These are phyloP conservation scores for Asclepias syriaca DNA, from an alignment of 257 asterid species.

Conservation along the genomic window DNA sequence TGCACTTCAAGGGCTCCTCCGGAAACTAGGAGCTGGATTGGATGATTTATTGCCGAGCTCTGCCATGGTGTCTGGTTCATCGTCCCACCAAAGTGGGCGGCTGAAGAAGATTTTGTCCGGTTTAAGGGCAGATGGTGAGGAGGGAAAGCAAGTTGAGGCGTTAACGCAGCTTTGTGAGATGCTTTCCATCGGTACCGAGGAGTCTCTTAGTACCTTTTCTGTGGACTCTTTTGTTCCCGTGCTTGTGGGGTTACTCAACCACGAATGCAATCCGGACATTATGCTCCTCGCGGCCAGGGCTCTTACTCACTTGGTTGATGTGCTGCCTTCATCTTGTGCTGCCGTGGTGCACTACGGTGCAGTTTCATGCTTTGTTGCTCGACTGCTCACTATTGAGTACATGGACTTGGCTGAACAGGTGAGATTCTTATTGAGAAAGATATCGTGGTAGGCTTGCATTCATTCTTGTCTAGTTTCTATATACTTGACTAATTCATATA, in stretches of 20 bases:
- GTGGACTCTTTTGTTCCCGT: slow-evolving; percentile 98
- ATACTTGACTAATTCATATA: not conserved
- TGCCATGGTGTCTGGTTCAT: slow-evolving; percentile 65
- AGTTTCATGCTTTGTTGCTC: slow-evolving; percentile 86
- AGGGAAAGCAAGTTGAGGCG: slow-evolving; percentile 96
- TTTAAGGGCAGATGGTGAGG: slow-evolving; percentile 95
- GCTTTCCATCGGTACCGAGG: slow-evolving; percentile 97
- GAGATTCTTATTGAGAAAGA: not conserved
- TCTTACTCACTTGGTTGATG: slow-evolving; percentile 97
- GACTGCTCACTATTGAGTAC: slow-evolving; percentile 90
- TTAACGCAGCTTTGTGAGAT: slow-evolving; percentile 87
- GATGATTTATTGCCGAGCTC: slow-evolving; percentile 96
- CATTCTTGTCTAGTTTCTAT: not conserved
- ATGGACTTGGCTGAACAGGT: slow-evolving; percentile 99
- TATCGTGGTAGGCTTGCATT: not conserved
- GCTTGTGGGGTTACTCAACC: slow-evolving; percentile 87
- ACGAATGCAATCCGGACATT: slow-evolving; percentile 86
- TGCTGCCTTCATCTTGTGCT: slow-evolving; percentile 90
- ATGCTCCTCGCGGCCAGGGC: slow-evolving; percentile 99
- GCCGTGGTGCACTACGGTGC: slow-evolving; percentile 99
- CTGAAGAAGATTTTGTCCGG: slow-evolving; percentile 90
- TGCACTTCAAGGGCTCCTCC: slow-evolving; percentile 83
- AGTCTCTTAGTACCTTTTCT: slow-evolving; percentile 82
- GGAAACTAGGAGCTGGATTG: slow-evolving; percentile 91
- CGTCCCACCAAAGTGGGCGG: slow-evolving; percentile 84